Conservation (phyloP, 495 filamentous ascomycete genomes). For the Xanthoparmelia taractica region DNA sequence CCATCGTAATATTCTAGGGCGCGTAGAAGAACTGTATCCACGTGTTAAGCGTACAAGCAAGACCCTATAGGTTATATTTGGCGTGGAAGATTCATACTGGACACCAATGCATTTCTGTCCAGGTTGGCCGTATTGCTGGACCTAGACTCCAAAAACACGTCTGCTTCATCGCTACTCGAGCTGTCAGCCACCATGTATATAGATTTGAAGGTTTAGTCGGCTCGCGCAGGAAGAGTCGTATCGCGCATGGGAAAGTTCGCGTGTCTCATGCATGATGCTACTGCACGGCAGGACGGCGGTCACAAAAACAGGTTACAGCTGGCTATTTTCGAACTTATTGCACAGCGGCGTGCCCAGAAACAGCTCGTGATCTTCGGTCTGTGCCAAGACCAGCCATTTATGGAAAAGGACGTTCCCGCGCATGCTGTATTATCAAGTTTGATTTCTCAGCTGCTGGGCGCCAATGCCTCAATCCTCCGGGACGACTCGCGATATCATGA, state of each 20-base stretch:
- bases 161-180: constrained; percentile 23
- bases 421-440: not conserved
- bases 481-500: not conserved
- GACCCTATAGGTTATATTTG: not conserved
- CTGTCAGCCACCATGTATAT: not conserved
- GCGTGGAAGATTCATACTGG: constrained; percentile 8
- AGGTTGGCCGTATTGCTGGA: not conserved
- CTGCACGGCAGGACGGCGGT: not conserved
- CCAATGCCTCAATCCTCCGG: not conserved
- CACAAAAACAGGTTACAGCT: not conserved
- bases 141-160: constrained; percentile 22
- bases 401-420: not conserved
- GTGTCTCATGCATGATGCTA: not conserved
- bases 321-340: not conserved
- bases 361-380: not conserved
- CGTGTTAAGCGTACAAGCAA: not conserved
- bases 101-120: constrained; percentile 22
- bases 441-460: not conserved
- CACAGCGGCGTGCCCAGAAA: not conserved
- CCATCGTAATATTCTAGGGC: constrained; percentile 22
- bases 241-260: not conserved
- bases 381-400: not conserved
- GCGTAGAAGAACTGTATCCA: constrained; percentile 11
- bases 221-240: not conserved
- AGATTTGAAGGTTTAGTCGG: constrained; percentile 17